Percentiles rank a stretch among this genome's conserved stretches.
Evolutionary conservation across 345 rosid species (phyloP).

Genomic region (Salix brachista): DNA sequence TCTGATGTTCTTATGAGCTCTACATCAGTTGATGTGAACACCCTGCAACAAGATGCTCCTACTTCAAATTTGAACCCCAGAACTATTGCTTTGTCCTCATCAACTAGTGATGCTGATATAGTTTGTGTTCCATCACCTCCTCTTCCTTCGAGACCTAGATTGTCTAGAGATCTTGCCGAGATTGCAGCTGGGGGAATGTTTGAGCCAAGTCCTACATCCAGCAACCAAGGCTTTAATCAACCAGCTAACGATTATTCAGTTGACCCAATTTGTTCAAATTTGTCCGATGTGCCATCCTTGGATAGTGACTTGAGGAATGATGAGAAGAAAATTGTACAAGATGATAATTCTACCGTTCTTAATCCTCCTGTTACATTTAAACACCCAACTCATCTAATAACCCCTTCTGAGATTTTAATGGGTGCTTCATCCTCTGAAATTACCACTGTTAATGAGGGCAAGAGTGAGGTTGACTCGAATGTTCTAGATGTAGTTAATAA

Average conservation of each 20-base stretch:
- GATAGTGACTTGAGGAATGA: conserved; percentile 45
- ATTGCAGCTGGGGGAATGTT: conserved; percentile 33
- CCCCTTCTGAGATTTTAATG: conserved; percentile 76
- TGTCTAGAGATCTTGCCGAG: conserved; percentile 49
- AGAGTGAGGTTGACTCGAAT: conserved; percentile 41
- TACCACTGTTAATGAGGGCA: conserved; percentile 36
- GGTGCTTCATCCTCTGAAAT: conserved; percentile 56
- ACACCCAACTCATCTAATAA: conserved; percentile 78
- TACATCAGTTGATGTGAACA: conserved; percentile 31
- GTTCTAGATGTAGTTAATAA: conserved; percentile 44
- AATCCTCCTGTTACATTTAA: conserved; percentile 48
- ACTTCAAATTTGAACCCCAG: conserved; percentile 38
- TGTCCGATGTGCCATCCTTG: conserved; percentile 33
- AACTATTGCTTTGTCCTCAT: conserved; percentile 35
- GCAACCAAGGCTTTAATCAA: conserved; percentile 45
- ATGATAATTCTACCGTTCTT: conserved; percentile 40
- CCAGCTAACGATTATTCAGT: conserved; percentile 42
- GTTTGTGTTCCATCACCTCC: conserved; percentile 41
- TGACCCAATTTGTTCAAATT: conserved; percentile 36
- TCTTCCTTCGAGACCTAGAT: conserved; percentile 55
- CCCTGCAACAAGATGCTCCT: conserved; percentile 30
- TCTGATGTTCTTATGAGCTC: conserved; percentile 39
- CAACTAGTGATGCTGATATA: conserved; percentile 44
- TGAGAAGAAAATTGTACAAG: conserved; percentile 40
- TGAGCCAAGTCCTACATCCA: conserved; percentile 37